Base-by-base conservation (phyloP, 345 rosid genomes). In the Odontarrhena argentea region DNA sequence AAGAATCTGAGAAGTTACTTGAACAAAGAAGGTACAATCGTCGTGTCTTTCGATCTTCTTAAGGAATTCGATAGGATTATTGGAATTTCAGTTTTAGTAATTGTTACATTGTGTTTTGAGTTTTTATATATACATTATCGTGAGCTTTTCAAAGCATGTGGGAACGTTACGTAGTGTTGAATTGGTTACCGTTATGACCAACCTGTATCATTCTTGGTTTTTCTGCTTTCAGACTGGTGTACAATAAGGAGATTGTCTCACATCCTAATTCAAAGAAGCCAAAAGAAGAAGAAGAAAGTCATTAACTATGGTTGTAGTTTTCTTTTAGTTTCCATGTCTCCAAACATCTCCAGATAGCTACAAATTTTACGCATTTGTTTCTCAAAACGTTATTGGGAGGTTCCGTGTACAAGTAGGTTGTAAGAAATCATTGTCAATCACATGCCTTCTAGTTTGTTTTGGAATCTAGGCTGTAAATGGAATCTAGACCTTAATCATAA, bases 1-100 rank as follows among this genome's bases (percentile, higher is more conserved):
- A 88, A 49, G 89, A 87, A 64, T 78, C 79, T n/a, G 82, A 78
- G 52, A 89, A 79, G 55, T 49, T 82, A 69, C 78, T 83, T 5
- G 78, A 80, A 60, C 89, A 84, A 62, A 67, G 91, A 69, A 87
- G 82, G 87, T 83, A 25, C 11, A 46, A 25, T 56, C 63, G 47
- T 65, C 6, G 3, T 53, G 1, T 50, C 35, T 36, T 60, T 51
- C 35, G n/a, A 12, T 28, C 35, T 72, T 26, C 34, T 8, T 3
- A 14, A 28, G 30, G 34, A 34, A 35, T 15, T 62, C 22, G 12
- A 35, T 22, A n/a, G 37, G n/a, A 15, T 58, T 15, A 9, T 56
- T 36, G 32, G 18, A 69, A 22, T 22, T 22, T 35, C 2, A 47
- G 7, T 37, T 45, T 43, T 62, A 52, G 10, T 54, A 38, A 7